Evolutionary conservation across 148 eudicot species (phyloP), one percentile per base, ranked within the genome.

Genomic region (Nepenthes gracilis): DNA sequence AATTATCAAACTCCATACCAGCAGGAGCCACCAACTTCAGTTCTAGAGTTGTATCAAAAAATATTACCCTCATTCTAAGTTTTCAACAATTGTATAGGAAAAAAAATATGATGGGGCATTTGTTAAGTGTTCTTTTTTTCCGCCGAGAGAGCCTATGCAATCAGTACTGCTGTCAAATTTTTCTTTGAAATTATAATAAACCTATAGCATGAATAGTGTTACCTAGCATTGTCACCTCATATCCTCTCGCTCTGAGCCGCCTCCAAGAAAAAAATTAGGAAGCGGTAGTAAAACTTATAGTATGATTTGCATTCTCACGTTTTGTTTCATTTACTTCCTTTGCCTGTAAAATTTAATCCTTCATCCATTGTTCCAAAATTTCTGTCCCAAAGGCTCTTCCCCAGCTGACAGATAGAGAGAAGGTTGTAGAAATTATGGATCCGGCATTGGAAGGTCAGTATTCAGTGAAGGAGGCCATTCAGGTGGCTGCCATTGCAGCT

Each of bases 401-500:
- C 33, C 83, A 71, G 62, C 95, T 92, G 34, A 83, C 83, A 0
- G 98, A 92, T 37, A 83, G 98, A 76, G 94, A 92, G 59, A 82
- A 75, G 75, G 96, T 92, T 1, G 76, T 76, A 13, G 66, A 88
- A 56, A 92, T 92, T 34, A 92, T 92, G 94, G 98, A 88, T 74
- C 88, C 95, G 34, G 77, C 85, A 55, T 40, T 92, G 66, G 96
- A 92, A 62, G 95, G 95, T 62, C 88, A 80, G 71, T 86, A 85
- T 61, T 70, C 91, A 2, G 66, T 84, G 81, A 92, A 92, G 78
- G 98, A 85, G 62, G 96, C 74, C 6, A 60, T 92, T 68, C 96
- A 92, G 81, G 90, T 88, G 36, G 94, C 98, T 2, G 98, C 98
- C 35, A 88, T 92, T 60, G 98, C 98, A 23, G 96, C 88, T 32